Evolutionary conservation across 495 filamentous ascomycete genomes (phyloP).

Genomic region (Elaphomyces granulatus): DNA sequence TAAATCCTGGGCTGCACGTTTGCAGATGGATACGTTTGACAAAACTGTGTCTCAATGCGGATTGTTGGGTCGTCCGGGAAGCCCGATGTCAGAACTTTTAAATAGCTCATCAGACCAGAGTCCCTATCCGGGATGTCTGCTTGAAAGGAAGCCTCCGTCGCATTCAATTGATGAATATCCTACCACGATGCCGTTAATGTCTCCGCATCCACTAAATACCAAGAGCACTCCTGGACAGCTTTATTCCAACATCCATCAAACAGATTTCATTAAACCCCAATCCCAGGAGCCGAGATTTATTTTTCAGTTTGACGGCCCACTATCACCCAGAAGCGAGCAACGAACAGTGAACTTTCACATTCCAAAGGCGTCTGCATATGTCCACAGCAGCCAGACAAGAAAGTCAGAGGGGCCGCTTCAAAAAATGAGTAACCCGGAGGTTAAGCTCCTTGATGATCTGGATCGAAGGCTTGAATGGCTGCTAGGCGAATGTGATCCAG

Average conservation of each 20-base stretch:
- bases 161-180: too few species aligned
- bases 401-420: neutral
- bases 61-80: slow-evolving; percentile 25
- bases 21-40: slow-evolving; percentile 18
- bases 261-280: neutral
- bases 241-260: too few species aligned
- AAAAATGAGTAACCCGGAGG: slow-evolving; percentile 23
- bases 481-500: slow-evolving; percentile 25
- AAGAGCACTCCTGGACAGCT: too few species aligned
- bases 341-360: neutral
- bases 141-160: too few species aligned
- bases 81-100: slow-evolving; percentile 18
- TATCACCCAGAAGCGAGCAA: neutral
- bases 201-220: too few species aligned
- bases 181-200: too few species aligned
- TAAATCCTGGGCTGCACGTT: slow-evolving; percentile 25
- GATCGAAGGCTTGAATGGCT: slow-evolving; percentile 28
- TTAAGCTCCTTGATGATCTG: slow-evolving; percentile 21
- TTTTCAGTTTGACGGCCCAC: neutral
- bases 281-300: neutral
- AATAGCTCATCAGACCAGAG: slow-evolving; percentile 6
- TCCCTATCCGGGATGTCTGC: neutral
- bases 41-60: slow-evolving; percentile 4
- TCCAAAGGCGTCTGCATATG: neutral
- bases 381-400: neutral